Percentiles rank a stretch among this genome's conserved stretches.
Conservation (phyloP, 2,329 filamentous ascomycete species). For the Erysiphe neolycopersici region DNA sequence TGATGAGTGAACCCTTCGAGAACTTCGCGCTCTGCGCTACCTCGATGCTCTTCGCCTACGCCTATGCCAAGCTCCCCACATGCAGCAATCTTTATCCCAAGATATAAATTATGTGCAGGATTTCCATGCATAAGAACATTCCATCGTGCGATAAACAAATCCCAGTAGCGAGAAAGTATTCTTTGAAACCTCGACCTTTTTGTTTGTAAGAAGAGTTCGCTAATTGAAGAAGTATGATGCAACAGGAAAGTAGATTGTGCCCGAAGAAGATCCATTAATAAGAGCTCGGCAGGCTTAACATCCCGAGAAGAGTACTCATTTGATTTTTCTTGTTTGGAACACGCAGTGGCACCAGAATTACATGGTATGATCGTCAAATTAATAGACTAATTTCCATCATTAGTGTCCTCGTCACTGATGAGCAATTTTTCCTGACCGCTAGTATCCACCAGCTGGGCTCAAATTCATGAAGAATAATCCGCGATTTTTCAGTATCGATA, state of each 20-base stretch:
- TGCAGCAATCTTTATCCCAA: constrained; percentile 65
- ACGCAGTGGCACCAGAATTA: constrained; percentile 19
- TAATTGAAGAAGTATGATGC: constrained; percentile 57
- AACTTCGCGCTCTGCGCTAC: constrained; percentile 79
- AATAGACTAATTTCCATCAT: constrained; percentile 29
- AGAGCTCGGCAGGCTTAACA: constrained; percentile 53
- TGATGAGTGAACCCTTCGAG: constrained; percentile 62
- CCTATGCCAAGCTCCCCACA: constrained; percentile 82
- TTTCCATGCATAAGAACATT: constrained; percentile 78
- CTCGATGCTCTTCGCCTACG: constrained; percentile 84
- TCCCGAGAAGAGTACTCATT: constrained; percentile 76
- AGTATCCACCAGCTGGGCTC: constrained; percentile 90
- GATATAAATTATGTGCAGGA: constrained; percentile 52
- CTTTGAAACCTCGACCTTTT: constrained; percentile 42
- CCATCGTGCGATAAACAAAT: constrained; percentile 43
- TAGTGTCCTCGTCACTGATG: constrained; percentile 2
- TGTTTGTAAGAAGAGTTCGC: constrained; percentile 37
- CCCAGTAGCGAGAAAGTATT: constrained; percentile 61
- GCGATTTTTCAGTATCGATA: constrained; percentile 73
- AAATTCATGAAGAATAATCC: constrained; percentile 64
- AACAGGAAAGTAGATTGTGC: constrained; percentile 68
- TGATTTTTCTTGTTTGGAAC: constrained; percentile 6
- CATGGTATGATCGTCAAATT: constrained; percentile 50
- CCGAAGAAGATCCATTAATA: constrained; percentile 56
- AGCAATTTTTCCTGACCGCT: constrained; percentile 30